phyloP scores from a whole-genome alignment of 495 filamentous ascomycete species.

The Clohesyomyces aquaticus region DNA sequence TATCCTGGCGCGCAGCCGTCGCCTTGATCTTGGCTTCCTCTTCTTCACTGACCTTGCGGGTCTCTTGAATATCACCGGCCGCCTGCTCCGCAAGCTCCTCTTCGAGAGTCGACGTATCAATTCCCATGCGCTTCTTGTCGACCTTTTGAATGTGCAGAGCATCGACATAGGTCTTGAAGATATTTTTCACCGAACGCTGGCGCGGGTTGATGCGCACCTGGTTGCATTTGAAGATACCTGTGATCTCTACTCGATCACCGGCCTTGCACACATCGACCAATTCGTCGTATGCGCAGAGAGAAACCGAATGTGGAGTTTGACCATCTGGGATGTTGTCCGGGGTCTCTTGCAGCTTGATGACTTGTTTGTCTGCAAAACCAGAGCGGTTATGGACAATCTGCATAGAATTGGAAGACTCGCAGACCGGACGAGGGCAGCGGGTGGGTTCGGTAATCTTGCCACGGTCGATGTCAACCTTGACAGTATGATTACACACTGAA shows the following conservation, averaged over 20 bases:
- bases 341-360: constrained; percentile 98
- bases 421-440: constrained; percentile 81
- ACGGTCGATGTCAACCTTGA: constrained; percentile 88
- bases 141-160: constrained; percentile 94
- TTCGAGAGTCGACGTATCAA: constrained; percentile 87
- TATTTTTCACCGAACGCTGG: constrained; percentile 85
- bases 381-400: constrained; percentile 97
- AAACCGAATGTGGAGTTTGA: constrained; percentile 98
- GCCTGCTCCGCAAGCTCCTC: constrained; percentile 78
- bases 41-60: constrained; percentile 81
- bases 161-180: constrained; percentile 98
- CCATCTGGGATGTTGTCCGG: constrained; percentile 92
- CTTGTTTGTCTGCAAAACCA: constrained; percentile 93
- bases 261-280: constrained; percentile 97
- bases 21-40: constrained; percentile 87
- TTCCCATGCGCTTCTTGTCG: constrained; percentile 89
- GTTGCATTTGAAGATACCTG: constrained; percentile 92
- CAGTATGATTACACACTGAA: constrained; percentile 85
- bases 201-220: constrained; percentile 95
- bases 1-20: constrained; percentile 78
- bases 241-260: constrained; percentile 93
- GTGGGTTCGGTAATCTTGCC: constrained; percentile 96
- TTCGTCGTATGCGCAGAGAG: constrained; percentile 94
- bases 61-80: constrained; percentile 75
- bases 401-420: constrained; percentile 90